Evolutionary conservation across 306 rosid species (phyloP), one percentile per base, ranked within the genome.

Genomic region (Rubus idaeus): DNA sequence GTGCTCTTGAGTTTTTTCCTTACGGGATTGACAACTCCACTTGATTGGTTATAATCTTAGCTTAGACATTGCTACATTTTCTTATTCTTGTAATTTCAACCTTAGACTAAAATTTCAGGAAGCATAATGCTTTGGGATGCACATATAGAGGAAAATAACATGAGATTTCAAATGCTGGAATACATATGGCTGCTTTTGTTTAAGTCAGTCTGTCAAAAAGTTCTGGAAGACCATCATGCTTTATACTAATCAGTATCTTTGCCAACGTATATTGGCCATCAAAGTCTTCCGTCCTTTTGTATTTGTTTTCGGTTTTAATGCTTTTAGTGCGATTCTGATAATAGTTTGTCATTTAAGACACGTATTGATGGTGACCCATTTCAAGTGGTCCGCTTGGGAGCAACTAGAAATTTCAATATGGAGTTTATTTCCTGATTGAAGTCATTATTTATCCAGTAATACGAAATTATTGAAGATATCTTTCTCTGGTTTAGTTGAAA

Each of bases 41-140:
- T n/a, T 30, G 50, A 62, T 63, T 50, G 26, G 67, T 21, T 12
- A 72, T 69, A 73, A 67, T 73, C 51, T 20, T 35, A 53, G 73
- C 62, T 37, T 57, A 50, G 78, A 75, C 57, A 5, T 56, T 45
- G 17, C 20, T 47, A 14, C 41, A 16, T 49, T 63, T 47, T 61
- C 39, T 76, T 76, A 35, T 7, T 30, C 8, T 70, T 69, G 78
- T 77, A 49, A 20, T 84, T 73, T 81, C 47, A 73, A 81, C 76
- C 56, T 78, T 80, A 6, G 79, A 77, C 82, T 75, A 68, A 78
- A 73, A 84, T 78, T 83, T 51, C 58, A 60, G 88, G 66, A 70
- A 84, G 79, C 70, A 47, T 76, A 63, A 30, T 77, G 69, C 73
- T 80, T 82, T 80, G 23, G 47, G 44, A 65, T 46, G 70, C 77